Conservation (phyloP, 1,284 basidiomycete species). For the Anthracocystis setariae region DNA sequence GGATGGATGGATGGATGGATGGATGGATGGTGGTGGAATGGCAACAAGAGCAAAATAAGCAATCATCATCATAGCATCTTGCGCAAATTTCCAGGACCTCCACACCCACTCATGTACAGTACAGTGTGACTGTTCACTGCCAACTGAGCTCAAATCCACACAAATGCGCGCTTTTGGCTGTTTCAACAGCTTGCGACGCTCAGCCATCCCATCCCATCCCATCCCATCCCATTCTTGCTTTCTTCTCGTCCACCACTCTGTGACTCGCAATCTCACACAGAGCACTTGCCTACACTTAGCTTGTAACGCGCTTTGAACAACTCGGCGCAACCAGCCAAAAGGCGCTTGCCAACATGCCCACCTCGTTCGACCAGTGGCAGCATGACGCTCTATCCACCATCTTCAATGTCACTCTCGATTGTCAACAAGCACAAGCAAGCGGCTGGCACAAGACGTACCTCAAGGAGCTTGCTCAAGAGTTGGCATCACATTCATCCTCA, state of each 20-base stretch:
- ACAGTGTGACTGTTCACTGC: too few species aligned
- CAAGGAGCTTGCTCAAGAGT: conserved; percentile 78
- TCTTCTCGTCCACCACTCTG: not conserved
- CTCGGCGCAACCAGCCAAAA: not conserved
- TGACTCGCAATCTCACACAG: not conserved
- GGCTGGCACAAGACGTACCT: conserved; percentile 84
- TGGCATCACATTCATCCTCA: conserved; percentile 74
- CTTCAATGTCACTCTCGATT: conserved; percentile 84
- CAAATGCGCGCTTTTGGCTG: too few species aligned
- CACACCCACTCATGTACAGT: too few species aligned
- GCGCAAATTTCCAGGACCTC: not conserved
- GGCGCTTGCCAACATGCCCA: conserved; percentile 17
- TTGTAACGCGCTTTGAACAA: too few species aligned
- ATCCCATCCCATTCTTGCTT: not conserved
- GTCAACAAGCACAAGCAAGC: conserved; percentile 76
- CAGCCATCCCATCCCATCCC: not conserved
- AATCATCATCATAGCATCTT: too few species aligned
- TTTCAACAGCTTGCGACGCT: not conserved
- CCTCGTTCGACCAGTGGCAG: conserved; percentile 74
- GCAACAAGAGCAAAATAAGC: not conserved
- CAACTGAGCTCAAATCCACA: too few species aligned
- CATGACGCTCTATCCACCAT: conserved; percentile 76
- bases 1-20: not conserved
- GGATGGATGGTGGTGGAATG: not conserved
- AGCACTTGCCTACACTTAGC: too few species aligned